These are phyloP conservation scores for Mucor mucedo DNA, from an alignment of 371 early-diverging fungal species.

Conservation along the genomic window DNA sequence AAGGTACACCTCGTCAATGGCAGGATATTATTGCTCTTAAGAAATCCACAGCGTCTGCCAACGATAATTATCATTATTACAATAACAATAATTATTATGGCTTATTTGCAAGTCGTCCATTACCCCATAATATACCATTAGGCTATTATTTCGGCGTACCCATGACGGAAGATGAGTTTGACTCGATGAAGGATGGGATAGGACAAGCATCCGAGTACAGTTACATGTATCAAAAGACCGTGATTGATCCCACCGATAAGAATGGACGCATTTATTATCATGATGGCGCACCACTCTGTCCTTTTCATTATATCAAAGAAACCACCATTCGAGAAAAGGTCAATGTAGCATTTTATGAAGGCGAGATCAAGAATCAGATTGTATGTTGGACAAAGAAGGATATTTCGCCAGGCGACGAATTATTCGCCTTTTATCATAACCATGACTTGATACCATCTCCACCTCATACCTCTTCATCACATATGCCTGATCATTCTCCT, in stretches of 20 bases:
- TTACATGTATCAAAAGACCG: constrained; percentile 80
- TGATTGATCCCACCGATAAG: constrained; percentile 86
- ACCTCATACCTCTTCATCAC: too few species aligned
- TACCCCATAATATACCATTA: constrained; percentile 74
- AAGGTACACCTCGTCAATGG: constrained; percentile 36
- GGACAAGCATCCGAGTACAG: constrained; percentile 50
- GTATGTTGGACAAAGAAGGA: constrained; percentile 72
- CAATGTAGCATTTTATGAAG: constrained; percentile 79
- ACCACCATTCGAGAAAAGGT: constrained; percentile 43
- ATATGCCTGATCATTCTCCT: too few species aligned
- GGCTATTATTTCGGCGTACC: constrained; percentile 94
- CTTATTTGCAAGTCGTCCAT: constrained; percentile 57
- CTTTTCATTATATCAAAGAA: constrained; percentile 88
- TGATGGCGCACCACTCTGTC: constrained; percentile 70
- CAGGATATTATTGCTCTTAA: constrained; percentile 35
- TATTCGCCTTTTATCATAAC: constrained; percentile 46
- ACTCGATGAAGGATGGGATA: constrained; percentile 74
- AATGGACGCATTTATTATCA: constrained; percentile 74
- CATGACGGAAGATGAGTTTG: constrained; percentile 89
- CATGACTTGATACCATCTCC: not conserved
- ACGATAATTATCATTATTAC: not conserved
- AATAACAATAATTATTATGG: constrained; percentile 3
- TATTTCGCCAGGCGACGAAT: constrained; percentile 75
- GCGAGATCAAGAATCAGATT: constrained; percentile 78
- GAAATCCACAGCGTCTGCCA: not conserved